Evolutionary conservation across 2,329 filamentous ascomycete genomes (phyloP).

Genomic region (Helotiales sp.): DNA sequence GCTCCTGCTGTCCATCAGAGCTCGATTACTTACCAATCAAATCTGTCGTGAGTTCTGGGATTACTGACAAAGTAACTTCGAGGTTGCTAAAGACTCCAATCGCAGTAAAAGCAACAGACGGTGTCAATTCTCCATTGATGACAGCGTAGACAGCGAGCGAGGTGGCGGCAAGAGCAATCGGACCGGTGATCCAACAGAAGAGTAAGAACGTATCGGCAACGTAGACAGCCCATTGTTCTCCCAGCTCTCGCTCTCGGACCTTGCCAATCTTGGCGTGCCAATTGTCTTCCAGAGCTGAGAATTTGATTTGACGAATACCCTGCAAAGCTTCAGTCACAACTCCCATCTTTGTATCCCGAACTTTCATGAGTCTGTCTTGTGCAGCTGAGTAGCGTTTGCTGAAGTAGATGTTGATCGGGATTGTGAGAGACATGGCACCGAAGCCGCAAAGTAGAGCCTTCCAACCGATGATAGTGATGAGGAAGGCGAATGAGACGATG

Average conservation of each 20-base stretch:
- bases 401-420: constrained; percentile 68
- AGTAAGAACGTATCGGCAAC: constrained; percentile 61
- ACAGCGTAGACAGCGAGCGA: constrained; percentile 69
- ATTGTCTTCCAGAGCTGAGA: constrained; percentile 71
- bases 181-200: constrained; percentile 71
- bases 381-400: constrained; percentile 64
- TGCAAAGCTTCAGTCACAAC: constrained; percentile 75
- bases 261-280: constrained; percentile 71
- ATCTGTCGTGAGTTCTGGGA: constrained; percentile 73
- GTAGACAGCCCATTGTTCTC: constrained; percentile 66
- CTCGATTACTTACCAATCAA: too few species aligned
- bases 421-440: constrained; percentile 60
- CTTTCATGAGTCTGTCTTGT: constrained; percentile 72
- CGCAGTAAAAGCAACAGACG: constrained; percentile 78
- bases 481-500: constrained; percentile 63
- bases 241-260: constrained; percentile 66
- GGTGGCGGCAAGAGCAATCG: constrained; percentile 70
- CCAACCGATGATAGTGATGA: constrained; percentile 72
- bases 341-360: constrained; percentile 72
- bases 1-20: too few species aligned
- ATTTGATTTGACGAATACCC: constrained; percentile 81
- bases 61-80: constrained; percentile 67
- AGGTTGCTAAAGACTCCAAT: constrained; percentile 74
- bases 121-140: constrained; percentile 60
- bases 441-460: constrained; percentile 66